phyloP scores from a whole-genome alignment of 2,329 filamentous ascomycete genomes.

The Penicillium olsonii region DNA sequence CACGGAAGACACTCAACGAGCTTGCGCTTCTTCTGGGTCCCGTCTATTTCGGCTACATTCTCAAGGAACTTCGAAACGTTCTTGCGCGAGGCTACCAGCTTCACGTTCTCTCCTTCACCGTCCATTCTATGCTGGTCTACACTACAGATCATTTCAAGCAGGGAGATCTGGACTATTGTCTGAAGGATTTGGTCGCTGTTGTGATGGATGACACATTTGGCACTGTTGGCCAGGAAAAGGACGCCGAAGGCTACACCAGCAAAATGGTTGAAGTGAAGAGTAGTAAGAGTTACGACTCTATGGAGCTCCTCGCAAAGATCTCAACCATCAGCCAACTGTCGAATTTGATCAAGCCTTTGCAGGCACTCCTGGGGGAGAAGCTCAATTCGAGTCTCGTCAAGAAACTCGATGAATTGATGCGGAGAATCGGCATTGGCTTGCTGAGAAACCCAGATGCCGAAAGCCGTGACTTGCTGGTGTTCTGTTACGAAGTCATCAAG shows the following conservation, averaged over 20 bases:
- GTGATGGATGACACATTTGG: slow-evolving; percentile 99
- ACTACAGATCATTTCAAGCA: slow-evolving; percentile 71
- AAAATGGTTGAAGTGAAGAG: slow-evolving; percentile 98
- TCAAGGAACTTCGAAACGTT: slow-evolving; percentile 84
- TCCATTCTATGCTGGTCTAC: slow-evolving; percentile 84
- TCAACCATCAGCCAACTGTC: slow-evolving; percentile 74
- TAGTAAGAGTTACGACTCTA: slow-evolving; percentile 96
- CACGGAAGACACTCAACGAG: slow-evolving; percentile 81
- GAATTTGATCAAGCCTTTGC: slow-evolving; percentile 75
- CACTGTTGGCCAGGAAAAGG: slow-evolving; percentile 88
- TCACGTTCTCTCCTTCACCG: slow-evolving; percentile 90
- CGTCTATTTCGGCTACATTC: slow-evolving; percentile 83
- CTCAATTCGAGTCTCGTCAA: slow-evolving; percentile 79
- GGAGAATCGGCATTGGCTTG: slow-evolving; percentile 79
- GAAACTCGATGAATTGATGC: slow-evolving; percentile 87
- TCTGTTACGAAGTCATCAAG: slow-evolving; percentile 93
- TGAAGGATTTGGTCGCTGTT: slow-evolving; percentile 74
- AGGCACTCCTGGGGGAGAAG: slow-evolving; percentile 77
- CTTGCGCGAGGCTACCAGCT: slow-evolving; percentile 86
- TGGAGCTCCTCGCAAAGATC: slow-evolving; percentile 86
- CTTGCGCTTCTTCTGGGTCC: slow-evolving; percentile 81
- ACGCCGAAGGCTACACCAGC: slow-evolving; percentile 90
- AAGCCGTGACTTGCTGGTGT: slow-evolving; percentile 80
- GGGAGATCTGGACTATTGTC: slow-evolving; percentile 87
- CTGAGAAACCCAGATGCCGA: slow-evolving; percentile 77